These are phyloP conservation scores for Malassezia caprae DNA, from an alignment of 1,284 basidiomycete species.

Conservation along the genomic window DNA sequence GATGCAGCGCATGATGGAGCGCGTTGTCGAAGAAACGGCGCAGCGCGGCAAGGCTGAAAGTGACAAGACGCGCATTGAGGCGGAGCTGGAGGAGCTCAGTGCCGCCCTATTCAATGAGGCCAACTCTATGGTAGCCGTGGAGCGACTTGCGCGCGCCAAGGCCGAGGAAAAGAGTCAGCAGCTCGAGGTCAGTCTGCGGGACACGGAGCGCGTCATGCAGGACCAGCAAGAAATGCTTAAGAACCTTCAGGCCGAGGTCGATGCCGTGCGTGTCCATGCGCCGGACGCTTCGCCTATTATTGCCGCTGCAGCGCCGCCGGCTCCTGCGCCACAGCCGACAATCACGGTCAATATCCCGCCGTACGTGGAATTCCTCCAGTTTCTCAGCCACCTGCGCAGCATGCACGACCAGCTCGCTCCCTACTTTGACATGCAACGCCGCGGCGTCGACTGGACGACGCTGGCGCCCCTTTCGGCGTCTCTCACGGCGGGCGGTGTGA, in stretches of 20 bases:
- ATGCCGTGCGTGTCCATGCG: slow-evolving; percentile 49
- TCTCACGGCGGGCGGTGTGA: background rate
- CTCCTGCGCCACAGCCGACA: slow-evolving; percentile 57
- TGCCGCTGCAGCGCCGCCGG: slow-evolving; percentile 10
- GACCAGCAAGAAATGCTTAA: slow-evolving; percentile 55
- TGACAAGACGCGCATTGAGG: slow-evolving; percentile 54
- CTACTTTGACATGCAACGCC: slow-evolving; percentile 30
- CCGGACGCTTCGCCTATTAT: slow-evolving; percentile 17
- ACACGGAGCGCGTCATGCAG: slow-evolving; percentile 61
- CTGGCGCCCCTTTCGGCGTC: background rate
- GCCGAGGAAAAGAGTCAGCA: slow-evolving; percentile 73
- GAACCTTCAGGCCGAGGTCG: slow-evolving; percentile 74
- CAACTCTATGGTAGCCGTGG: slow-evolving; percentile 63
- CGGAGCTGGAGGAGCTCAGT: slow-evolving; percentile 73
- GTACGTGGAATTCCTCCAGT: slow-evolving; percentile 74
- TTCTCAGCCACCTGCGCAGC: slow-evolving; percentile 68
- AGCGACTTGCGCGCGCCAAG: slow-evolving; percentile 62
- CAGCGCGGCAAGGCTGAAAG: slow-evolving; percentile 76
- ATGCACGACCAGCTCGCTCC: slow-evolving; percentile 52
- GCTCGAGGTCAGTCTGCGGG: slow-evolving; percentile 67
- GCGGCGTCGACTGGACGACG: slow-evolving; percentile 12
- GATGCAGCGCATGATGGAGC: slow-evolving; percentile 85
- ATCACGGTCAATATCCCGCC: slow-evolving; percentile 53
- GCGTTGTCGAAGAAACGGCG: slow-evolving; percentile 83
- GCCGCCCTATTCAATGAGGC: slow-evolving; percentile 56